Base-by-base conservation (phyloP, 805 yeast genomes). In the Komagataella mondaviorum region DNA sequence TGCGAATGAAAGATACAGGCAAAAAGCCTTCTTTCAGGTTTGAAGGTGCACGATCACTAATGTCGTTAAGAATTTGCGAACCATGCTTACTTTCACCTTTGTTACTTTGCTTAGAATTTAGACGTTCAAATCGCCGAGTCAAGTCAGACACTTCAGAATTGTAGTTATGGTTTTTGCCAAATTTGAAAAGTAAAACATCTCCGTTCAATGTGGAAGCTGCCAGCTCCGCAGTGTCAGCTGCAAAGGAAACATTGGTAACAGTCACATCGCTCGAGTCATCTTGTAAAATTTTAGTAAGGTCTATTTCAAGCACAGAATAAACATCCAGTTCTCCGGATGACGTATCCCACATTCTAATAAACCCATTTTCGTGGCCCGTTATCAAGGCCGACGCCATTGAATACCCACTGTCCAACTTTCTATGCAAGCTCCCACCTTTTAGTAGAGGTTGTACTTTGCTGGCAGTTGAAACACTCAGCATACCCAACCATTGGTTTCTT, bases 311-410 rank as follows among this genome's bases (percentile, higher is more conserved):
- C 3, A 80, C 81, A 6, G 77, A 69, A 6, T 76, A 67, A 45
- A 80, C 81, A 52, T 75, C 80, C 6, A 81, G 59, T 55, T 87
- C 96, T 18, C 85, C 85, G 52, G 81, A 79, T 0, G 95, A 80
- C 0, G 88, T 83, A 66, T 91, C 96, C 81, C 89, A 83, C 7
- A 91, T 71, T 51, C 96, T 74, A 0, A 93, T 78, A 43, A 83
- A 76, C 0, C 97, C 98, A 62, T 84, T 84, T 43, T 81, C 77
- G 61, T 93, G 96, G 0, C 97, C 98, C 0, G 96, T 82, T 1
- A 88, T 81, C 46, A 90, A 69, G 10, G 77, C 77, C 3, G 83
- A 77, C 45, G 85, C 72, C 20, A 70, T 65, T 43, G 76, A 81
- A 53, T 67, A 67, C 1, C 74, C 68, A 49, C 81, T 73, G 45